Evolutionary conservation across 2,329 filamentous ascomycete genomes (phyloP), one percentile per base, ranked within the genome.

Genomic region (Calonectria honghensis): DNA sequence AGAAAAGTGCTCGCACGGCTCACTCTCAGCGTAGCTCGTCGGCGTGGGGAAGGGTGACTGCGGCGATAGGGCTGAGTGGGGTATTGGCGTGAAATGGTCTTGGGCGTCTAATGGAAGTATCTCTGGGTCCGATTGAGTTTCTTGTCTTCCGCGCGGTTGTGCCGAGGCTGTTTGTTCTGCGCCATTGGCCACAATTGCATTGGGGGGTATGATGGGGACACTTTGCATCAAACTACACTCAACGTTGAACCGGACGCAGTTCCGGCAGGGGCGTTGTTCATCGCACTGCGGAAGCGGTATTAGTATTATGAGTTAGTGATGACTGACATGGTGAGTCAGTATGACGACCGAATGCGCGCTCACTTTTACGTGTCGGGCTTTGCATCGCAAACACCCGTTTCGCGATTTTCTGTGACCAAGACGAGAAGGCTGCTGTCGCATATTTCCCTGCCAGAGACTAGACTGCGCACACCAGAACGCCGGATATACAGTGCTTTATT

Each of bases 201-300:
- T 35, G 32, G 10, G 7, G 7, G 2, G 32, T 35, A 5, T 10
- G 11, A 2, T 35, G 5, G 32, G 32, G 6, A 35, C 32, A 10
- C 31, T 52, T 52, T 52, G 50, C 24, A 29, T 29, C 20, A 77
- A 52, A 27, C 75, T 77, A 41, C 75, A 77, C 18, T 45, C 59
- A 9, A 74, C 50, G 29, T 74, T 65, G 10, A 75, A 75, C 2
- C 75, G 68, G 5, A 77, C 68, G 27, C 75, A 77, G 29, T 75
- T 77, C 4, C 54, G 37, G 35, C 75, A 77, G 11, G 75, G 75
- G 5, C 73, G 73, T 39, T 67, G 50, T 31, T 77, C 75, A 14
- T 77, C 75, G 50, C 75, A 77, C 75, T 77, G 41, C 3, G 13
- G 32, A 10, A 35, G 11, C 32, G 32, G 32, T 10, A 35, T 35